phyloP scores from a whole-genome alignment of 768 basidiomycete genomes.

The Phylloporus sp. region DNA sequence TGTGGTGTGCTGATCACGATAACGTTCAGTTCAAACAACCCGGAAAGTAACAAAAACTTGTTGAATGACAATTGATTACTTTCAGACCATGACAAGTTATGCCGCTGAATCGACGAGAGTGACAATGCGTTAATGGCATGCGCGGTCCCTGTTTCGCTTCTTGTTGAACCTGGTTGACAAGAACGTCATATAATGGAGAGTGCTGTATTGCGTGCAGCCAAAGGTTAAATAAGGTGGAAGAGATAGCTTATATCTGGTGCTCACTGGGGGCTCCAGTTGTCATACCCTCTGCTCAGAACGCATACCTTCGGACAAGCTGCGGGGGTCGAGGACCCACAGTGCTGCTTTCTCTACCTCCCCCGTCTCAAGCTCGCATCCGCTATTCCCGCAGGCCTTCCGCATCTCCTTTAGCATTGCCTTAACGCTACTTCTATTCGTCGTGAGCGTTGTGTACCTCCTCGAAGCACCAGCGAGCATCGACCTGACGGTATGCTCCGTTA shows the following conservation, averaged over 20 bases:
- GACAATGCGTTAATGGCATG: too few relatives aligned
- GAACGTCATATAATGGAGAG: too few relatives aligned
- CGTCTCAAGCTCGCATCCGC: conserved; percentile 12
- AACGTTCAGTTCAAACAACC: too few relatives aligned
- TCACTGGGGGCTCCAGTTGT: neutral
- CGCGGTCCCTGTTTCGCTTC: neutral
- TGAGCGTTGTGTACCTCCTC: conserved; percentile 80
- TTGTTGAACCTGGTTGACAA: neutral
- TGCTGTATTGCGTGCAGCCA: neutral
- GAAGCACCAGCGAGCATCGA: conserved; percentile 68
- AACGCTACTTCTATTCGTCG: conserved; percentile 78
- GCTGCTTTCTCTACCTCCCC: conserved; percentile 32
- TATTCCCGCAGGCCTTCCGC: conserved; percentile 26
- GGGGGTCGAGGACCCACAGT: conserved; percentile 76
- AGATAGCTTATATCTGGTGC: neutral
- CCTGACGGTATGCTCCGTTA: conserved; percentile 75
- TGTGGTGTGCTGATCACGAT: too few relatives aligned
- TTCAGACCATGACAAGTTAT: too few relatives aligned
- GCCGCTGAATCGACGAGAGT: too few relatives aligned
- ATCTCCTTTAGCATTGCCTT: conserved; percentile 71
- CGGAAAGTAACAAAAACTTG: too few relatives aligned
- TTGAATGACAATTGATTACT: too few relatives aligned
- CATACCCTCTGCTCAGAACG: conserved; percentile 5
- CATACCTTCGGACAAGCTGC: conserved; percentile 42
- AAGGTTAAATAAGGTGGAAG: neutral